phyloP scores from a whole-genome alignment of 306 rosid species.

The Cicer cuneatum region DNA sequence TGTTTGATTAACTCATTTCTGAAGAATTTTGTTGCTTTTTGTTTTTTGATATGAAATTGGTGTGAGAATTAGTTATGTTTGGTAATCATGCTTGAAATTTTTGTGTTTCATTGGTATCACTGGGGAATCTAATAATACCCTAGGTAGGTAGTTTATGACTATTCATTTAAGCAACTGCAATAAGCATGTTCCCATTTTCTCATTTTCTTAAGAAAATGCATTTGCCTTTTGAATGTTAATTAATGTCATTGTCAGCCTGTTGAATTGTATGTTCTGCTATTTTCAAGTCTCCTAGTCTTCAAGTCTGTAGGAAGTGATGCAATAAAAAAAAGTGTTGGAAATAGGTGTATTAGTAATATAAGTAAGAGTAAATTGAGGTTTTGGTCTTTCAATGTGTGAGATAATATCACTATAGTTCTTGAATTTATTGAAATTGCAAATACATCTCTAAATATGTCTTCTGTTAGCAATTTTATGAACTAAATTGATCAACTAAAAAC shows the following conservation, averaged over 20 bases:
- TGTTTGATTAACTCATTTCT: neutral
- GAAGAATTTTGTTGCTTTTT: neutral
- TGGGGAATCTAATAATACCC: neutral
- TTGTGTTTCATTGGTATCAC: neutral
- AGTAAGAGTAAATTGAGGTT: too few relatives aligned
- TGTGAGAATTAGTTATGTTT: neutral
- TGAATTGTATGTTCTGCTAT: neutral
- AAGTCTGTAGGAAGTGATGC: too few relatives aligned
- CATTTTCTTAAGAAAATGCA: neutral
- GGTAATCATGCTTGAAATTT: neutral
- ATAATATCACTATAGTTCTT: too few relatives aligned
- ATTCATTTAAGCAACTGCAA: neutral
- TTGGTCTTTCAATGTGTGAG: too few relatives aligned
- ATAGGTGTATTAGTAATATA: too few relatives aligned
- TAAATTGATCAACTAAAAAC: too few relatives aligned
- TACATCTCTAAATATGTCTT: too few relatives aligned
- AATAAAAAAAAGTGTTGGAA: too few relatives aligned
- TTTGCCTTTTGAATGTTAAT: neutral
- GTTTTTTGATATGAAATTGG: neutral
- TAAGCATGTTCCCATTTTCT: neutral
- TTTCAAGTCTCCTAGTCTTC: too few relatives aligned
- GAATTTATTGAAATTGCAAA: too few relatives aligned
- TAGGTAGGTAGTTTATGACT: too few relatives aligned
- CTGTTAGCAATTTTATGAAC: too few relatives aligned
- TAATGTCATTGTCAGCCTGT: neutral